Base-by-base conservation (phyloP, 495 filamentous ascomycete species). In the Elasticomyces elasticus region DNA sequence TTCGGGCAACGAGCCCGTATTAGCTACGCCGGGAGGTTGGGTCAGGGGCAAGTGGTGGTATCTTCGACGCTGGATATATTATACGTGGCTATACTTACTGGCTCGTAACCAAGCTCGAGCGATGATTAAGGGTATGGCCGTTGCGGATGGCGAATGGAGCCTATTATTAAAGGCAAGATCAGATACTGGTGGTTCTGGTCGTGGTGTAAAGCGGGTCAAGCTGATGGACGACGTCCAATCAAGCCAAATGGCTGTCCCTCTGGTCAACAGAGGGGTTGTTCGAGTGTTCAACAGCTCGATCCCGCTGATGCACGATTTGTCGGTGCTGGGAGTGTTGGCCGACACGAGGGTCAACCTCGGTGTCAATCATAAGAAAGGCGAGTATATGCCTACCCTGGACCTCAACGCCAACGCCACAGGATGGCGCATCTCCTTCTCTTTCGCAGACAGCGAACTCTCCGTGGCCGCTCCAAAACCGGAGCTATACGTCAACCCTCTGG, bases 151-250 rank as follows among this genome's bases (percentile, higher is more conserved):
- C 45, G 45, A 28, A 15, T 49, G 24, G 24, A 30, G 24, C 24
- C 15, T 33, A 33, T 30, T 20, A 19, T 4, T 30, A 10, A 49
- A 49, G 25, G 45, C 45, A 5, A 23, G 45, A 49, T 49, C 45
- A 20, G 24, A 28, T 10, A 33, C 17, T 49, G 5, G 45, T 20
- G 28, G 45, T 19, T 30, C 5, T 49, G 24, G 45, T 49, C 24
- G 23, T 49, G 45, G 45, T 49, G 27, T 27, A 12, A 49, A 49
- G 45, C 13, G 45, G 42, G 25, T 45, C 45, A 49, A 49, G 45
- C 45, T 28, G 17, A 49, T 49, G 45, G 45, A 49, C 25, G 22
- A 20, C 45, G 45, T 49, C 27, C 45, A 49, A 31, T 30, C 45
- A 28, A 20, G 33, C 24, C 24, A 49, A 15, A 23, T 49, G 27